phyloP scores from a whole-genome alignment of 2,329 filamentous ascomycete species.

The Xylaria sp. region DNA sequence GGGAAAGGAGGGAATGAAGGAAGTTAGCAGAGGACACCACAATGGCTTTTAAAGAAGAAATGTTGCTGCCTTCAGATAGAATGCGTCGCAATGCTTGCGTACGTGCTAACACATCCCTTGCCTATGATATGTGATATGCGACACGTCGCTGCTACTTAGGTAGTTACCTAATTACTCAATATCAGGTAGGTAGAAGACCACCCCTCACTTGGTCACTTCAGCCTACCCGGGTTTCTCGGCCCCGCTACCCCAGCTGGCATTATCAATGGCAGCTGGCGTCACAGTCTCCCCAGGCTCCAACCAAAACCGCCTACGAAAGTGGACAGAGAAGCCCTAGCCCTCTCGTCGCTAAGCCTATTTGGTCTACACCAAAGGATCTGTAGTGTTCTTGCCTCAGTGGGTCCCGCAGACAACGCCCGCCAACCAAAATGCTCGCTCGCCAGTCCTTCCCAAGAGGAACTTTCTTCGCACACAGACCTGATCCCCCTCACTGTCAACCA shows the following conservation, averaged over 20 bases:
- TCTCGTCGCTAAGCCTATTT: slow-evolving; percentile 44
- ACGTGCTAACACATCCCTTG: background rate
- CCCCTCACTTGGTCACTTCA: slow-evolving; percentile 21
- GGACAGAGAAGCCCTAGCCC: slow-evolving; percentile 47
- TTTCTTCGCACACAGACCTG: slow-evolving; percentile 60
- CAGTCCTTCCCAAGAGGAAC: slow-evolving; percentile 50
- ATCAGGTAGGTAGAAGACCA: background rate
- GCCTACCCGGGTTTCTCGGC: slow-evolving; percentile 1
- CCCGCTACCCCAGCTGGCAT: slow-evolving; percentile 25
- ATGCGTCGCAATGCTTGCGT: slow-evolving; percentile 25
- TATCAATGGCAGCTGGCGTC: slow-evolving; percentile 12
- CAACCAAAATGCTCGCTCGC: slow-evolving; percentile 44
- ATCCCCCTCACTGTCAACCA: slow-evolving; percentile 53
- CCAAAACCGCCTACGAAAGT: slow-evolving; percentile 13
- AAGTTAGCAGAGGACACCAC: background rate
- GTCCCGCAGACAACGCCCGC: slow-evolving; percentile 26
- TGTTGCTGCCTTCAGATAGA: slow-evolving; percentile 17
- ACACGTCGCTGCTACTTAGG: background rate
- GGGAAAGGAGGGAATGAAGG: background rate
- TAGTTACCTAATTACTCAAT: background rate
- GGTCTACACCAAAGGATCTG: slow-evolving; percentile 34
- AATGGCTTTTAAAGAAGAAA: background rate
- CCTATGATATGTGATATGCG: background rate
- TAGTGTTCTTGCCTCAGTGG: slow-evolving; percentile 38
- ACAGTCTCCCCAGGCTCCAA: slow-evolving; percentile 19